These are phyloP conservation scores for Thecaphora frezii DNA, from an alignment of 1,284 basidiomycete species.

Conservation along the genomic window DNA sequence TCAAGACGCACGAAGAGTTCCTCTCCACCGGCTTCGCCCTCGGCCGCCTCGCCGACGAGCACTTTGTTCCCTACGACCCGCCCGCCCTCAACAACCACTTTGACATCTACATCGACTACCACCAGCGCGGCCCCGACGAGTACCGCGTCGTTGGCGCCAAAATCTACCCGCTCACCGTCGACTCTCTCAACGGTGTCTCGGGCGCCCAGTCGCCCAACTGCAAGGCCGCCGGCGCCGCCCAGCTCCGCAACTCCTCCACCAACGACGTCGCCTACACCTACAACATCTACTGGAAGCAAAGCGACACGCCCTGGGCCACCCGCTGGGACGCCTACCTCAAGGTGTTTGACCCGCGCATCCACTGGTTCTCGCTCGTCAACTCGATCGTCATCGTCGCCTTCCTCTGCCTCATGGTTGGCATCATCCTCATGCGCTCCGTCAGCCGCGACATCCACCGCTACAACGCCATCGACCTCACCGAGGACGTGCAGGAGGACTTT, in stretches of 20 bases:
- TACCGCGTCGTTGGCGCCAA: slow-evolving; percentile 56
- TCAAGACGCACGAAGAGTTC: slow-evolving; percentile 64
- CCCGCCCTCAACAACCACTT: slow-evolving; percentile 57
- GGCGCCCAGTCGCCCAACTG: slow-evolving; percentile 26
- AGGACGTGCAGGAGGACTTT: slow-evolving; percentile 96
- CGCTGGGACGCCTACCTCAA: slow-evolving; percentile 86
- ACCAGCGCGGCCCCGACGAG: slow-evolving; percentile 47
- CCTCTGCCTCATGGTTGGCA: slow-evolving; percentile 80
- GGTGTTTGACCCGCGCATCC: slow-evolving; percentile 60
- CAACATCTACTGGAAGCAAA: slow-evolving; percentile 83
- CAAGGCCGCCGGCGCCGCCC: slow-evolving; percentile 30
- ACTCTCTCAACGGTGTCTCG: slow-evolving; percentile 29
- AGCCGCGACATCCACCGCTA: slow-evolving; percentile 92
- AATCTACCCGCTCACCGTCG: slow-evolving; percentile 46
- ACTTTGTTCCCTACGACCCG: slow-evolving; percentile 45
- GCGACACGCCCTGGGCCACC: slow-evolving; percentile 74
- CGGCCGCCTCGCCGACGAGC: slow-evolving; percentile 59
- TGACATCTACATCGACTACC: slow-evolving; percentile 56
- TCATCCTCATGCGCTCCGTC: slow-evolving; percentile 84
- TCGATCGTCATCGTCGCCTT: slow-evolving; percentile 73
- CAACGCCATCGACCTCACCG: slow-evolving; percentile 88
- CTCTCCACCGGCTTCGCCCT: slow-evolving; percentile 64
- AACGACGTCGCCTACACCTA: slow-evolving; percentile 87
- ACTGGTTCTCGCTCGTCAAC: slow-evolving; percentile 87
- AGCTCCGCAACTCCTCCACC: slow-evolving; percentile 63